Percentiles rank a stretch among this genome's conserved stretches.
phyloP scores from a whole-genome alignment of 176 grass and related monocot species.

The Carex kokanica region DNA sequence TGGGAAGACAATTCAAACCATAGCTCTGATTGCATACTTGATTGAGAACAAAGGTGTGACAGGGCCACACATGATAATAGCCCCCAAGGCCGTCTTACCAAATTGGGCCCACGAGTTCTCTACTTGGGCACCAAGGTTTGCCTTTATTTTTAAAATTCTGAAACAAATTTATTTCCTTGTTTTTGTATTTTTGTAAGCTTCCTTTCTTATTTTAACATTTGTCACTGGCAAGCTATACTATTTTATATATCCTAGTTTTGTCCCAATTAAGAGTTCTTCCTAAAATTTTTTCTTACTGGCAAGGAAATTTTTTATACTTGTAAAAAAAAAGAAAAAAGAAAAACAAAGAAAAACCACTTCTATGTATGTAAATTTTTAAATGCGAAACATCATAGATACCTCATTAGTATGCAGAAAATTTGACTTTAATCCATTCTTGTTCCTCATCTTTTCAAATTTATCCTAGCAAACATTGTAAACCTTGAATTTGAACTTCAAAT shows the following conservation, averaged over 20 bases:
- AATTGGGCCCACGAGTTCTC: constrained; percentile 96
- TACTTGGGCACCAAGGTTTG: constrained; percentile 93
- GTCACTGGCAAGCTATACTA: background rate
- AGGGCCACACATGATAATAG: constrained; percentile 93
- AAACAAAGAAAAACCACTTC: background rate
- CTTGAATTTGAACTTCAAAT: background rate
- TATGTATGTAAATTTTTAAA: background rate
- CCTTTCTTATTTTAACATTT: background rate
- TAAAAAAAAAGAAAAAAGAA: background rate
- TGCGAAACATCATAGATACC: background rate
- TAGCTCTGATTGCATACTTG: constrained; percentile 84
- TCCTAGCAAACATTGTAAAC: background rate
- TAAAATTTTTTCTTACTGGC: background rate
- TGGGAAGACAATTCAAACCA: constrained; percentile 99
- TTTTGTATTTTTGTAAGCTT: background rate
- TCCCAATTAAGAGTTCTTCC: background rate
- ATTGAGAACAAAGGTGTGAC: constrained; percentile 91
- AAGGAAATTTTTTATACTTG: background rate
- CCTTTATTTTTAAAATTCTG: constrained; percentile 22
- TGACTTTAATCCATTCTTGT: background rate
- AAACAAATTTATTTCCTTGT: background rate
- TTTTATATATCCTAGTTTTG: background rate
- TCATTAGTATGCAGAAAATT: background rate
- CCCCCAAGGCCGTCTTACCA: constrained; percentile 94
- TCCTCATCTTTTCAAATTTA: background rate